Base-by-base conservation (phyloP, 805 yeast genomes). In the Hanseniaspora taiwanica region DNA sequence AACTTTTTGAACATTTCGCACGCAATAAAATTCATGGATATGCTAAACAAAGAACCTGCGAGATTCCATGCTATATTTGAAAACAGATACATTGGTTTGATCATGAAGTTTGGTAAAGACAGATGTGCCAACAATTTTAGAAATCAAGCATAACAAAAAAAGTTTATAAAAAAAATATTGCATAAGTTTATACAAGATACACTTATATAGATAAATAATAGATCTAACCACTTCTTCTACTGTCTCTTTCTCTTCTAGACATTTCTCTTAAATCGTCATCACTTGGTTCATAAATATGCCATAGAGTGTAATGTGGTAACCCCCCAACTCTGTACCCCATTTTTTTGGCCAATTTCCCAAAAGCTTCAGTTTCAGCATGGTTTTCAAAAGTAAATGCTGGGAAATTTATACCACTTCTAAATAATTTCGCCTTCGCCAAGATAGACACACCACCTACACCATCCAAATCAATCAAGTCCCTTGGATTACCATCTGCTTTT, bases 281-380 rank as follows among this genome's bases (percentile, higher is more conserved):
- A 62, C 87, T 79, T 13, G 94, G 94, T 54, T 82, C 94, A 56
- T 79, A 82, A 37, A 85, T 81, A 58, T 84, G 95, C 94, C 94
- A 84, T 34, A 84, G 65, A 0, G 87, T 82, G 58, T 84, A 85
- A 61, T 85, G 87, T 4, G 95, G 94, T 47, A 85, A 67, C 0
- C 96, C 96, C 29, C 86, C 91, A 12, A 85, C 94, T 45, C 65
- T 65, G 59, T 72, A 82, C 5, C 93, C 94, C 81, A 83, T 79
- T 46, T 66, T 64, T 49, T 68, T 78, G 17, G 86, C 77, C 78
- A 85, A 68, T 52, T 81, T 81, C 27, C 93, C 93, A 61, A 81
- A 81, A 1, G 85, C 91, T 56, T 82, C 93, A 1, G 93, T 82
- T 56, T 82, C 93, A 0, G 93, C 93, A 59, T 82, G 93, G 53